These are phyloP conservation scores for Annulohypoxylon stygium DNA, from an alignment of 495 filamentous ascomycete species.

Conservation along the genomic window DNA sequence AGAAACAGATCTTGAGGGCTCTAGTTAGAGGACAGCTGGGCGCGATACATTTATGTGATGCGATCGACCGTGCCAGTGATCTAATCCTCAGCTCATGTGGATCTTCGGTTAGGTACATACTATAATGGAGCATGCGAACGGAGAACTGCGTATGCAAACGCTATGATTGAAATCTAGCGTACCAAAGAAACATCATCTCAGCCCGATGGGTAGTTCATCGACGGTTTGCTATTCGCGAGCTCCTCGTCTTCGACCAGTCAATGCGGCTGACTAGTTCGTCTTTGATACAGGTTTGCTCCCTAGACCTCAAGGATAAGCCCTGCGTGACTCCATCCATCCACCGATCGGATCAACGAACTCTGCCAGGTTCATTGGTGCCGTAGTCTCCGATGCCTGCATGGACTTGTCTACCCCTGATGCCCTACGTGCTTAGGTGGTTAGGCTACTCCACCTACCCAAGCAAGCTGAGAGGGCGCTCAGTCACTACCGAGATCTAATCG, in stretches of 20 bases:
- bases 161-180: conserved; percentile 12
- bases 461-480: not conserved
- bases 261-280: conserved; percentile 34
- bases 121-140: not conserved
- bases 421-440: conserved; percentile 13
- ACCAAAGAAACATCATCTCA: not conserved
- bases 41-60: conserved; percentile 15
- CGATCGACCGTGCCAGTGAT: not conserved
- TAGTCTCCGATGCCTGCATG: conserved; percentile 11
- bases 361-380: conserved; percentile 2
- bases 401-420: conserved; percentile 1
- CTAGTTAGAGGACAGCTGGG: conserved; percentile 1
- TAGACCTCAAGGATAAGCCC: conserved; percentile 34
- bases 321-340: conserved; percentile 13
- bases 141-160: conserved; percentile 2
- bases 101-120: conserved; percentile 6
- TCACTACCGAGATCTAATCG: conserved; percentile 16
- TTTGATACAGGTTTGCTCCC: conserved; percentile 38
- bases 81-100: conserved; percentile 12
- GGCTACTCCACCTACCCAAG: conserved; percentile 1
- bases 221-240: conserved; percentile 9
- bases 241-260: conserved; percentile 28
- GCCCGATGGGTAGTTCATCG: not conserved
- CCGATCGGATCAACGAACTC: conserved; percentile 7
- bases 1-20: conserved; percentile 10